These are phyloP conservation scores for Niveomyces coronatus DNA, from an alignment of 2,329 filamentous ascomycete species.

Conservation along the genomic window DNA sequence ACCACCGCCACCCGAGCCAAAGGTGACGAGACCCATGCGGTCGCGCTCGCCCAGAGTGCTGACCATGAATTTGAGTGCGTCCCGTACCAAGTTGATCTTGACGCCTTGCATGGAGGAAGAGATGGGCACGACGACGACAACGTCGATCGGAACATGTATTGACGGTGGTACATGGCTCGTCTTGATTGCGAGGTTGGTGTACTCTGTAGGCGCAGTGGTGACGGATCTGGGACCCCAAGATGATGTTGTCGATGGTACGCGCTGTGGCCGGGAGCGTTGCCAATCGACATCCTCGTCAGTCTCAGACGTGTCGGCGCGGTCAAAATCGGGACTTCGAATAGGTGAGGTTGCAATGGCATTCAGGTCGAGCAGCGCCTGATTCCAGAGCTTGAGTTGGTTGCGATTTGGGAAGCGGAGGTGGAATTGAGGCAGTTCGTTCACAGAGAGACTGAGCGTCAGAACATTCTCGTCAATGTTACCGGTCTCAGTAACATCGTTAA, in stretches of 20 bases:
- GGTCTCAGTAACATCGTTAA: conserved; percentile 75
- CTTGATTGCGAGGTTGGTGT: conserved; percentile 59
- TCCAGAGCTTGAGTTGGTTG: conserved; percentile 81
- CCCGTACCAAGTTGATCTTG: conserved; percentile 88
- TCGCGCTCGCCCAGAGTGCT: conserved; percentile 82
- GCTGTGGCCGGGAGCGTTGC: conserved; percentile 54
- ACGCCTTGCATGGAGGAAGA: conserved; percentile 99
- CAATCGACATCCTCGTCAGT: conserved; percentile 76
- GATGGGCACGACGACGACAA: conserved; percentile 93
- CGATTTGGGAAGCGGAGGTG: conserved; percentile 82
- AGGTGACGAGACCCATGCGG: conserved; percentile 94
- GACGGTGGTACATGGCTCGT: conserved; percentile 34
- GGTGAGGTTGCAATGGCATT: conserved; percentile 58
- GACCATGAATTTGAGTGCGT: conserved; percentile 87
- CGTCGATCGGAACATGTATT: conserved; percentile 83
- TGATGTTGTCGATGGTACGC: conserved; percentile 74
- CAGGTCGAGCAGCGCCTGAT: conserved; percentile 74
- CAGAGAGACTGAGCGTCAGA: conserved; percentile 81
- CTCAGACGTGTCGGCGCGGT: conserved; percentile 66
- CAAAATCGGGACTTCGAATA: conserved; percentile 63
- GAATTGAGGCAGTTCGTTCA: conserved; percentile 86
- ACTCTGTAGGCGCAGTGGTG: conserved; percentile 85
- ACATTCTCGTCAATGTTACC: conserved; percentile 66
- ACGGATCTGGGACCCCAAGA: conserved; percentile 74
- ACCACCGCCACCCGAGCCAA: conserved; percentile 86